Conservation (phyloP, 2,329 filamentous ascomycete species). For the Penicillium hordei region DNA sequence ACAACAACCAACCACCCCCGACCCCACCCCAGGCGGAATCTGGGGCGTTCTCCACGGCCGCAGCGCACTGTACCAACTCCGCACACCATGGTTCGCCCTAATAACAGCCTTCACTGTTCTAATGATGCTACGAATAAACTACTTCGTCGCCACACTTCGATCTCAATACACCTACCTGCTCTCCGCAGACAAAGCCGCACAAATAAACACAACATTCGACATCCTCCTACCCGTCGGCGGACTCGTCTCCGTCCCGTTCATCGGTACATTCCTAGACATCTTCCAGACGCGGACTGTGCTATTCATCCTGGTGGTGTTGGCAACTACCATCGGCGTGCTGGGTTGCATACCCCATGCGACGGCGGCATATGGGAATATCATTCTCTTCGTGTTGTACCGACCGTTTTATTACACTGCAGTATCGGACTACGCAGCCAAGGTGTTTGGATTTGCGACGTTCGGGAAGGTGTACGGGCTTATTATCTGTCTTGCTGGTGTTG, state of each 20-base stretch:
- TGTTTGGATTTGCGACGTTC: slow-evolving; percentile 89
- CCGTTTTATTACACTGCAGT: slow-evolving; percentile 88
- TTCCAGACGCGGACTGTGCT: slow-evolving; percentile 72
- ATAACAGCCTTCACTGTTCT: slow-evolving; percentile 80
- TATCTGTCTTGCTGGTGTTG: slow-evolving; percentile 78
- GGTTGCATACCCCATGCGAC: slow-evolving; percentile 73
- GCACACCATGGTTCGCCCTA: slow-evolving; percentile 80
- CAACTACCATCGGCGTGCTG: slow-evolving; percentile 73
- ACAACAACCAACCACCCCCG: slow-evolving; percentile 30
- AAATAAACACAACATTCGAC: slow-evolving; percentile 83
- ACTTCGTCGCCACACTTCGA: slow-evolving; percentile 84
- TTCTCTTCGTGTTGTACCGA: slow-evolving; percentile 78
- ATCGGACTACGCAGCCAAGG: slow-evolving; percentile 84
- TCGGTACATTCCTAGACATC: slow-evolving; percentile 75
- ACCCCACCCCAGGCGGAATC: slow-evolving; percentile 60
- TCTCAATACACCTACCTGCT: slow-evolving; percentile 79
- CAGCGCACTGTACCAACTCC: slow-evolving; percentile 70
- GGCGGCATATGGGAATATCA: slow-evolving; percentile 70
- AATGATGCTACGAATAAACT: slow-evolving; percentile 83
- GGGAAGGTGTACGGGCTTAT: slow-evolving; percentile 92
- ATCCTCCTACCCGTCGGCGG: slow-evolving; percentile 80
- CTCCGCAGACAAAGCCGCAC: slow-evolving; percentile 58
- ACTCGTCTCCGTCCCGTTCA: slow-evolving; percentile 81
- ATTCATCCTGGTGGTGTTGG: slow-evolving; percentile 65
- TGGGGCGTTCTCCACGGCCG: slow-evolving; percentile 82